These are phyloP conservation scores for Pseudopyricularia cyperi DNA, from an alignment of 2,329 filamentous ascomycete genomes.

Conservation along the genomic window DNA sequence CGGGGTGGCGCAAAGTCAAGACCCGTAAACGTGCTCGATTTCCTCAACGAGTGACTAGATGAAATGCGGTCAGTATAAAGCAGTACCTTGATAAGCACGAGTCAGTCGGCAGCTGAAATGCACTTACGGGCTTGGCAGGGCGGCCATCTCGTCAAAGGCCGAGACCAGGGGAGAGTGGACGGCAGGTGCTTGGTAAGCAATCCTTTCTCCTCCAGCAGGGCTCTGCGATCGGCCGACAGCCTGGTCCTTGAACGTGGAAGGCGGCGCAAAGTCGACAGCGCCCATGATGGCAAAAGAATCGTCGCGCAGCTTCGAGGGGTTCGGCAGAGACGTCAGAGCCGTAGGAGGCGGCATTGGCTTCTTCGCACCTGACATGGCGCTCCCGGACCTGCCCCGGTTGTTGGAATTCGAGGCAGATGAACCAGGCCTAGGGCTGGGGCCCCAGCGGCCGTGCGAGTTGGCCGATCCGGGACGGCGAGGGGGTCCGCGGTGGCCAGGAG, in stretches of 20 bases:
- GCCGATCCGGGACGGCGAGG: constrained; percentile 19
- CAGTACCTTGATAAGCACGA: not conserved
- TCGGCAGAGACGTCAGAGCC: constrained; percentile 65
- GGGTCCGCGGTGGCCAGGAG: constrained; percentile 27
- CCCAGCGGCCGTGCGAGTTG: constrained; percentile 11
- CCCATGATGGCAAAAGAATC: constrained; percentile 58
- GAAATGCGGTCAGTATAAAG: not conserved
- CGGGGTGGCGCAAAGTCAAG: constrained; percentile 73
- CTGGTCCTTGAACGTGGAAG: constrained; percentile 50
- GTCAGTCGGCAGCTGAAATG: not conserved
- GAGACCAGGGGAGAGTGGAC: constrained; percentile 68
- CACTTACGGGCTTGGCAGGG: constrained; percentile 84
- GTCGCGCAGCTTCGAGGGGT: constrained; percentile 72
- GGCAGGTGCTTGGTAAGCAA: constrained; percentile 63
- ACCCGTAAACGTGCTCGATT: constrained; percentile 64
- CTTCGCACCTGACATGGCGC: constrained; percentile 29
- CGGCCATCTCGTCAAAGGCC: constrained; percentile 74
- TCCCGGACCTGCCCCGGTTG: constrained; percentile 34
- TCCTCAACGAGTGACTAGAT: constrained; percentile 55
- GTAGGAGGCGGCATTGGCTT: constrained; percentile 56
- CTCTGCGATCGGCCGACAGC: constrained; percentile 56
- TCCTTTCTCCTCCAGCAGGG: constrained; percentile 43
- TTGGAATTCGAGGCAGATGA: constrained; percentile 42
- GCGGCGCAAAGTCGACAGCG: constrained; percentile 79
- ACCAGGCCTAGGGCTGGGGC: constrained; percentile 40